Conservation (phyloP, 768 basidiomycete species). For the Auricularia heimuer region DNA sequence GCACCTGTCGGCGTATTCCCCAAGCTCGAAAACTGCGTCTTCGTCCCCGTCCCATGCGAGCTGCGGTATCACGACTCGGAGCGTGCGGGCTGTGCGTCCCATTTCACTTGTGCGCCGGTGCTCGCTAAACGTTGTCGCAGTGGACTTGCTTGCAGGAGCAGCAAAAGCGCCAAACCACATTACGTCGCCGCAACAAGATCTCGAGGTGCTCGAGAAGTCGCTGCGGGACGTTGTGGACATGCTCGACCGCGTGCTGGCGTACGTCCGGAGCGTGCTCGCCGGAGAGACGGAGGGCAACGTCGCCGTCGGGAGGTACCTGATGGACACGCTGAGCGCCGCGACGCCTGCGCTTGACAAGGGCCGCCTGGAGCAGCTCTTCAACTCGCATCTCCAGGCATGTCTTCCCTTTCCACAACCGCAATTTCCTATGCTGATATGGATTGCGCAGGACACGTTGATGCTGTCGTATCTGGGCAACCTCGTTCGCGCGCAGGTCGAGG, state of each 20-base stretch:
- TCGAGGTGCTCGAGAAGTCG: conserved; percentile 68
- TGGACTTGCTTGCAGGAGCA: conserved; percentile 51
- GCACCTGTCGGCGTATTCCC: conserved; percentile 82
- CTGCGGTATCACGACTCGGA: conserved; percentile 77
- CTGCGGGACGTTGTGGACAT: conserved; percentile 61
- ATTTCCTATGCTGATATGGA: conserved; percentile 5
- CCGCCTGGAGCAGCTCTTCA: conserved; percentile 43
- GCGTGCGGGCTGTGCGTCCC: conserved; percentile 67
- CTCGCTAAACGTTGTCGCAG: conserved; percentile 28
- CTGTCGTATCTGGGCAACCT: conserved; percentile 90
- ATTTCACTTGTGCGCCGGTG: neutral
- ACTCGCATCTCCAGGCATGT: conserved; percentile 61
- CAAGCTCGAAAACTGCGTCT: conserved; percentile 92
- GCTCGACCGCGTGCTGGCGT: conserved; percentile 70
- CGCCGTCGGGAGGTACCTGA: conserved; percentile 81
- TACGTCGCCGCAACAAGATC: conserved; percentile 39
- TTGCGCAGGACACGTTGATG: conserved; percentile 76
- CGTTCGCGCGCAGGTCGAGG: conserved; percentile 86
- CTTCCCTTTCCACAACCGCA: conserved; percentile 7
- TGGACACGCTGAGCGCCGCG: conserved; percentile 74
- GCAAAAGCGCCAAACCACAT: conserved; percentile 14
- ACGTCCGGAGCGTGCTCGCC: conserved; percentile 43
- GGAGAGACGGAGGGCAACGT: conserved; percentile 76
- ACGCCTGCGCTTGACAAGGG: conserved; percentile 49
- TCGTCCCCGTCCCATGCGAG: conserved; percentile 84